phyloP scores from a whole-genome alignment of 768 basidiomycete genomes.

The Thelephora aurantiotincta region DNA sequence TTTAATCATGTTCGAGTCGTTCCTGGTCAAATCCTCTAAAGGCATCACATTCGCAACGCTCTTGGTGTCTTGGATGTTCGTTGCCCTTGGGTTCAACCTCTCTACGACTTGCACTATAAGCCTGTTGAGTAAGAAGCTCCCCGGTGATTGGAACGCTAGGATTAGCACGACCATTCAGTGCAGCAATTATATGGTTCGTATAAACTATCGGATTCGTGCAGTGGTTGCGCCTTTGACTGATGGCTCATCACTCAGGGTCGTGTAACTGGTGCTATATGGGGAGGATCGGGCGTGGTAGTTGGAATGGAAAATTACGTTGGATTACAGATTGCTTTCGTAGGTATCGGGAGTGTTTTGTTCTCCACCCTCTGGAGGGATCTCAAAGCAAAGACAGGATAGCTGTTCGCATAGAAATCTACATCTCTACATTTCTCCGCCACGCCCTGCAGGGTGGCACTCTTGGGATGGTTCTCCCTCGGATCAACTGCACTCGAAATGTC shows the following conservation, averaged over 20 bases:
- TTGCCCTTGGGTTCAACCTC: slow-evolving; percentile 62
- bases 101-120: slow-evolving; percentile 58
- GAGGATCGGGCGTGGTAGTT: slow-evolving; percentile 42
- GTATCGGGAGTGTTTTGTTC: slow-evolving; percentile 41
- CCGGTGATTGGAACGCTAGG: slow-evolving; percentile 42
- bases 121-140: slow-evolving; percentile 54
- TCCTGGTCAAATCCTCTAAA: slow-evolving; percentile 19
- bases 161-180: slow-evolving; percentile 53
- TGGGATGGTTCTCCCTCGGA: no score
- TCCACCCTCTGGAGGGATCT: slow-evolving; percentile 44
- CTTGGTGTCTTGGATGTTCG: slow-evolving; percentile 35
- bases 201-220: no score
- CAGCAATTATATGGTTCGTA: slow-evolving; percentile 38
- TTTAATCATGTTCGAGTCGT: slow-evolving; percentile 27
- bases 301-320: slow-evolving; percentile 51
- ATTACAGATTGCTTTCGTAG: slow-evolving; percentile 45
- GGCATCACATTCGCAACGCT: slow-evolving; percentile 31
- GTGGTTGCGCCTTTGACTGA: no score
- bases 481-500: no score
- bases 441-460: no score
- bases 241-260: slow-evolving; percentile 12
- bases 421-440: no score
- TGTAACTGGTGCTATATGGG: slow-evolving; percentile 53
- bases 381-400: slow-evolving; percentile 47
- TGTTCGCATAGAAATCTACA: slow-evolving; percentile 1